Conservation (phyloP, 257 asterid genomes). For the Nicotiana undulata region DNA sequence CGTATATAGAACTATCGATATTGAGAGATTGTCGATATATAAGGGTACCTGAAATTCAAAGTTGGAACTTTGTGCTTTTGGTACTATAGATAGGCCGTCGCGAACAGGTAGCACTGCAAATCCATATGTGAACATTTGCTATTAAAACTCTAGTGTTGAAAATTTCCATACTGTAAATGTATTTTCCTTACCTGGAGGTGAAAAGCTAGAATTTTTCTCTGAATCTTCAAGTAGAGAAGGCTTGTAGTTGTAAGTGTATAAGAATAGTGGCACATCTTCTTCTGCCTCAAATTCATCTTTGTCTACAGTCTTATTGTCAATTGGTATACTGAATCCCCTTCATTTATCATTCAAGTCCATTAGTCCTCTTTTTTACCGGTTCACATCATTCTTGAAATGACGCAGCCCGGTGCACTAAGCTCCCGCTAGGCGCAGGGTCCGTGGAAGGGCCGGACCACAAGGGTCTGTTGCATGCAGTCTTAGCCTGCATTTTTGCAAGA, state of each 20-base stretch:
- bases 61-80: slow-evolving; percentile 27
- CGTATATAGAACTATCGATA: neutral
- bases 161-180: neutral
- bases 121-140: neutral
- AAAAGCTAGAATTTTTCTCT: slow-evolving; percentile 7
- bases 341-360: neutral
- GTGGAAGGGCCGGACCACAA: no score
- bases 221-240: slow-evolving; percentile 19
- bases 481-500: neutral
- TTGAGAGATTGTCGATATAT: neutral
- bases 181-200: slow-evolving; percentile 23
- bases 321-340: slow-evolving; percentile 4
- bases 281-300: slow-evolving; percentile 26
- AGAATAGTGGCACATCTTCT: slow-evolving; percentile 39
- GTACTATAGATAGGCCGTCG: slow-evolving; percentile 25
- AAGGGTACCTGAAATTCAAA: slow-evolving; percentile 49
- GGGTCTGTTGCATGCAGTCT: no score
- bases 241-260: slow-evolving; percentile 27
- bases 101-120: slow-evolving; percentile 36
- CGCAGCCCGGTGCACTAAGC: no score
- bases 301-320: slow-evolving; percentile 9
- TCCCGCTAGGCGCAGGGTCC: no score
- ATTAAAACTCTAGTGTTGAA: no score
- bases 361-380: neutral
- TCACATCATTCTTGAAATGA: neutral